Base-by-base conservation (phyloP, 1,284 basidiomycete genomes). In the Ustilago tritici region DNA sequence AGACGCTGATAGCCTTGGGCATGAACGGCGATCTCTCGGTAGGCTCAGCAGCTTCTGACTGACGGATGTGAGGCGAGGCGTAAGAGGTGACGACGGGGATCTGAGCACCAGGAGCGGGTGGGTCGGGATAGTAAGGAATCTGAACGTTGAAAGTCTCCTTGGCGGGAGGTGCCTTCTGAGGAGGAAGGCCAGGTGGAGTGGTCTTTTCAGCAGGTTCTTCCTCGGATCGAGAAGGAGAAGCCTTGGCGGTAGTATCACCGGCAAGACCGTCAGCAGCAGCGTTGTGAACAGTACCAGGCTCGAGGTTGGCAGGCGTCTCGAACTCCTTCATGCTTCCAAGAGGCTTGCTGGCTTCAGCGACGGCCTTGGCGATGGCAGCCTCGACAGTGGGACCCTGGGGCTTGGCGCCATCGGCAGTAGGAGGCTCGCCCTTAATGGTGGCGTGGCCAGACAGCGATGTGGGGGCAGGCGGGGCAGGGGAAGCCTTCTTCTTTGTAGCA, bases 61-160 rank as follows among this genome's bases (percentile, higher is more conserved):
- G 71, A 35, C 55, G 55, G 35, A 70, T 43, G 43, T 75, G 68
- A 38, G 70, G 77, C 34, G 72, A 76, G 43, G 76, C 77, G 77
- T 81, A 81, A 9, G 79, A 79, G 7, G 79, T 79, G 49, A 81
- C 73, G 41, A 81, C 56, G 47, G 79, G 77, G 56, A 81, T 81
- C 34, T 77, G 55, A 58, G 72, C 59, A 17, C 67, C 70, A 38
- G 70, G 72, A 35, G 72, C 68, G 52, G 77, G 56, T 57, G 74
- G 69, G 55, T 76, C 74, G 35, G 75, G 61, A 67, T 82, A 79
- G 64, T 79, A 81, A 36, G 82, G 82, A 38, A 84, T 77, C 58
- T 71, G 67, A 32, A 84, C 38, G 65, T 82, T 78, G 72, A 84
- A 82, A 14, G 70, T 75, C 65, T 82, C 78, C 46, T 68, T 66